phyloP scores from a whole-genome alignment of 371 early-diverging fungal genomes.

The Rhizopus stolonifer region DNA sequence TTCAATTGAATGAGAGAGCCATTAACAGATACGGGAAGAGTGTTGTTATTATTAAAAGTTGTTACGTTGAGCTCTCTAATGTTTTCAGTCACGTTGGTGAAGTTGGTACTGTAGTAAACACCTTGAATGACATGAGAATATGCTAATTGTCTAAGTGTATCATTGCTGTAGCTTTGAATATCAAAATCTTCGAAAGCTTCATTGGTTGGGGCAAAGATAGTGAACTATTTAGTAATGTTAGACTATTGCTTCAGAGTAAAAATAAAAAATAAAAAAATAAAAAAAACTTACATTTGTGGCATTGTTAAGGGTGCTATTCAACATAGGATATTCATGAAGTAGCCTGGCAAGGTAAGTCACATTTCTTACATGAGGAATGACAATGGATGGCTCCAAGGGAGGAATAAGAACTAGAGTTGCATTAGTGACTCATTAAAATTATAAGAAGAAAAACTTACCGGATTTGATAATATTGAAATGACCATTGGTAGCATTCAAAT shows the following conservation, averaged over 20 bases:
- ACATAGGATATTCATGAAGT: conserved; percentile 7
- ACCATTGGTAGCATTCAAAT: conserved; percentile 42
- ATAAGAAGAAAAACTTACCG: neutral
- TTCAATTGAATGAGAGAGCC: conserved; percentile 24
- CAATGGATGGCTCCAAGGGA: conserved; percentile 24
- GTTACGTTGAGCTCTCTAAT: conserved; percentile 11
- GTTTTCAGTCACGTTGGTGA: conserved; percentile 26
- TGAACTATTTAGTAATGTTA: conserved; percentile 28
- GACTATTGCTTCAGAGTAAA: too few species aligned
- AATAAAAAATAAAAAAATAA: neutral
- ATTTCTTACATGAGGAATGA: conserved; percentile 16
- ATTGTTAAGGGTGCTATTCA: conserved; percentile 19
- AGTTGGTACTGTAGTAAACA: conserved; percentile 36
- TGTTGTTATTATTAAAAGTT: conserved; percentile 6
- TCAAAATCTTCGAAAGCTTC: conserved; percentile 19
- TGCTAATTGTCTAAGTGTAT: conserved; percentile 20
- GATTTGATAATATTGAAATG: conserved; percentile 24
- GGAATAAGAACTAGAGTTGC: conserved; percentile 42
- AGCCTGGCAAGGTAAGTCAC: conserved; percentile 8
- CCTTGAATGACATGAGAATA: conserved; percentile 39
- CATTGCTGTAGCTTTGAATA: neutral
- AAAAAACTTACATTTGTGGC: conserved; percentile 28
- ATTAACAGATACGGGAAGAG: conserved; percentile 17
- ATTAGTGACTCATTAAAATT: conserved; percentile 17
- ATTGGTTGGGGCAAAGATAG: conserved; percentile 38